Evolutionary conservation across 306 rosid species (phyloP).

Genomic region (Ceratonia siliqua): DNA sequence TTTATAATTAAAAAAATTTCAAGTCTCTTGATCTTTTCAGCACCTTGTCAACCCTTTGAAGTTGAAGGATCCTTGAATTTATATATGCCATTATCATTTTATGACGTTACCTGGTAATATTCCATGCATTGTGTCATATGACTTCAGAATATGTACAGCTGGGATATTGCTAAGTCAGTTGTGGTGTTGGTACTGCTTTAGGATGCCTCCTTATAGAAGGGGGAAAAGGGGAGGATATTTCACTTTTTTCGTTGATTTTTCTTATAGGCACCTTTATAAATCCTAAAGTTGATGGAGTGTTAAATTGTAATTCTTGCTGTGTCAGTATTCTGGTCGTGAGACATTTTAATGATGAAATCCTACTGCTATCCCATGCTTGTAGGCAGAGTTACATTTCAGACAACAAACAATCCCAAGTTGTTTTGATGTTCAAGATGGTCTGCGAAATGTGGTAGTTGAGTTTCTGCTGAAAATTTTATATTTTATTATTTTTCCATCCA

Average conservation of each 20-base stretch:
- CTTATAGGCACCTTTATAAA: background rate
- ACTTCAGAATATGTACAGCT: background rate
- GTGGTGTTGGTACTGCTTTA: background rate
- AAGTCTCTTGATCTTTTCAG: background rate
- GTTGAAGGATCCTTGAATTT: background rate
- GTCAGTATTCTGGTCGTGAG: background rate
- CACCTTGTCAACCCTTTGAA: background rate
- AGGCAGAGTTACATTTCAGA: constrained; percentile 52
- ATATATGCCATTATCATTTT: too few species aligned
- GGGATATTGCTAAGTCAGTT: background rate
- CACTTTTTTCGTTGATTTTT: background rate
- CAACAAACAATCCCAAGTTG: constrained; percentile 28
- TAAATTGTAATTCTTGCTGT: constrained; percentile 2
- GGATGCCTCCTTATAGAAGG: background rate
- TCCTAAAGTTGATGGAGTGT: background rate
- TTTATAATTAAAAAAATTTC: background rate
- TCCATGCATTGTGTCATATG: background rate
- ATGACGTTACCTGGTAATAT: background rate
- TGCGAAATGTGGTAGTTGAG: constrained; percentile 38
- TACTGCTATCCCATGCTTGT: constrained; percentile 28
- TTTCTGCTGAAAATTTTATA: background rate
- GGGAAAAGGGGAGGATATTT: background rate
- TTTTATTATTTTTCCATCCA: background rate
- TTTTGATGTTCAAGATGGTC: constrained; percentile 39
- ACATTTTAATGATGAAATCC: background rate